Conservation (phyloP, 495 filamentous ascomycete species). For the Amorphotheca resinae region DNA sequence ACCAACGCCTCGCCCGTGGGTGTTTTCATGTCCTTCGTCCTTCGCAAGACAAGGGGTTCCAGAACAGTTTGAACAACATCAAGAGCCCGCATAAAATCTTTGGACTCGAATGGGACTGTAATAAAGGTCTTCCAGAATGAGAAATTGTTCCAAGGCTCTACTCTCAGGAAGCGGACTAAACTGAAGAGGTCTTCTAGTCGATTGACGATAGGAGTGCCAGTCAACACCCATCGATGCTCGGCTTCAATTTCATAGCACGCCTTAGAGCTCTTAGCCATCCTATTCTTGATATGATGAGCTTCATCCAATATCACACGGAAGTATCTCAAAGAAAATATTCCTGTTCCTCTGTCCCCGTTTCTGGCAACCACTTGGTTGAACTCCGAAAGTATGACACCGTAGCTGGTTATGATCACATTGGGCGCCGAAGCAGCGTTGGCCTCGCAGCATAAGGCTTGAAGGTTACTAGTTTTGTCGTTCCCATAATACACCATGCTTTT, state of each 20-base stretch:
- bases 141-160: slow-evolving; percentile 97
- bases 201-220: slow-evolving; percentile 95
- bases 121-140: slow-evolving; percentile 99
- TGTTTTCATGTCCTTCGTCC: slow-evolving; percentile 97
- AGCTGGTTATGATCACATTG: slow-evolving; percentile 89
- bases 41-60: slow-evolving; percentile 85
- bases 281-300: slow-evolving; percentile 88
- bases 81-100: slow-evolving; percentile 81
- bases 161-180: slow-evolving; percentile 76
- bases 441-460: slow-evolving; percentile 64
- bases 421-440: slow-evolving; percentile 64
- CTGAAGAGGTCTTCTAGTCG: slow-evolving; percentile 94
- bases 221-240: slow-evolving; percentile 83
- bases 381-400: slow-evolving; percentile 83
- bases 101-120: slow-evolving; percentile 89
- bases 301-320: slow-evolving; percentile 93
- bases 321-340: slow-evolving; percentile 83
- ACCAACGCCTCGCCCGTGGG: slow-evolving; percentile 81
- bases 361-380: slow-evolving; percentile 54
- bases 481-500: slow-evolving; percentile 88
- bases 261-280: slow-evolving; percentile 75
- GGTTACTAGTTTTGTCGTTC: slow-evolving; percentile 60
- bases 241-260: slow-evolving; percentile 84
- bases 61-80: slow-evolving; percentile 96
- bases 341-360: slow-evolving; percentile 43